Percentiles rank a stretch among this genome's conserved stretches.
Evolutionary conservation across 2,329 filamentous ascomycete genomes (phyloP).

Genomic region (Aspergillus persii): DNA sequence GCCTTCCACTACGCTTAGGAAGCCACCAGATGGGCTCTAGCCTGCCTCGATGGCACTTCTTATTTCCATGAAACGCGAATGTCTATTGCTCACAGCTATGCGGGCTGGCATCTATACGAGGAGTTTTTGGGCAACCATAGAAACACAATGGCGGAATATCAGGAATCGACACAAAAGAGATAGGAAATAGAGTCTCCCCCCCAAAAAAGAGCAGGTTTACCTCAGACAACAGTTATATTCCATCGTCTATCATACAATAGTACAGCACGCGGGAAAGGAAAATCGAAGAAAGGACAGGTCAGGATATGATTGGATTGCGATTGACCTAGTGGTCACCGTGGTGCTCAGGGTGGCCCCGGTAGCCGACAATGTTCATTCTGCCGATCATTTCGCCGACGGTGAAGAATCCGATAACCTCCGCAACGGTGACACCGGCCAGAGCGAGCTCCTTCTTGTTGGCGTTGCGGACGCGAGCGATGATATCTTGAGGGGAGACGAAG

Average conservation of each 20-base stretch:
- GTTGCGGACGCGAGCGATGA: conserved; percentile 63
- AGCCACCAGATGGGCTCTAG: no score
- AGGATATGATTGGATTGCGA: conserved; percentile 25
- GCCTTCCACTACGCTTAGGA: no score
- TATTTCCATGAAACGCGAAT: not conserved
- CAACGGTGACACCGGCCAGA: conserved; percentile 71
- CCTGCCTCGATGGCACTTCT: no score
- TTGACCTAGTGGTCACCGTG: conserved; percentile 37
- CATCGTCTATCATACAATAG: conserved; percentile 50
- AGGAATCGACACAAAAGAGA: conserved; percentile 10
- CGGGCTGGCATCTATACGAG: conserved; percentile 5
- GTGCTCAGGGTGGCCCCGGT: conserved; percentile 66
- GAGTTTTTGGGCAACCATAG: conserved; percentile 1
- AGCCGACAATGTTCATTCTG: conserved; percentile 90
- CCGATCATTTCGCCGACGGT: conserved; percentile 96
- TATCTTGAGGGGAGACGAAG: conserved; percentile 53
- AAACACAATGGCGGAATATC: conserved; percentile 1
- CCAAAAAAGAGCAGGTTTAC: conserved; percentile 20
- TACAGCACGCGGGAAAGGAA: conserved; percentile 34
- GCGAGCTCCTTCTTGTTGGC: conserved; percentile 69
- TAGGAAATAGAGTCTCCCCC: conserved; percentile 9
- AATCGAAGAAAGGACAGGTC: conserved; percentile 32
- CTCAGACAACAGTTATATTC: conserved; percentile 45
- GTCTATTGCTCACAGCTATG: not conserved
- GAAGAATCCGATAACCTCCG: conserved; percentile 95